A percentile compares a stretch with the other conserved stretches of the same genome.
phyloP scores from a whole-genome alignment of 495 filamentous ascomycete species.

The Penicillium cosmopolitanum region DNA sequence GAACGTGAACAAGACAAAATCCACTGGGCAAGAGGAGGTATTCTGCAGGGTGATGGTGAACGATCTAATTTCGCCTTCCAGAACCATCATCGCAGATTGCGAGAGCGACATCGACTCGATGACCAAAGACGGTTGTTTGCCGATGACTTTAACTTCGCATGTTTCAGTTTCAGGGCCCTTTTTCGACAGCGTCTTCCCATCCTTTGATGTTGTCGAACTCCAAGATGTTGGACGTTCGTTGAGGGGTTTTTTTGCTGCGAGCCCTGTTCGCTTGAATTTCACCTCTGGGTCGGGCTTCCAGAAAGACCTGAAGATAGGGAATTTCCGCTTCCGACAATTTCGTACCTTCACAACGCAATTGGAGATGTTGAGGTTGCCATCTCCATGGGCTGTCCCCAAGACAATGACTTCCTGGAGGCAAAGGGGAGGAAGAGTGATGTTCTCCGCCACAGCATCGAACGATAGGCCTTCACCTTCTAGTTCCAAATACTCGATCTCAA shows the following conservation, averaged over 20 bases:
- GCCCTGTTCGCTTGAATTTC: constrained; percentile 76
- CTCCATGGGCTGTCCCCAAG: constrained; percentile 63
- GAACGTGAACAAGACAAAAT: constrained; percentile 84
- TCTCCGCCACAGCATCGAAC: constrained; percentile 67
- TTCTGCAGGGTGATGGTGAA: constrained; percentile 86
- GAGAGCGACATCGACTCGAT: constrained; percentile 77
- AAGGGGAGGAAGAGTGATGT: constrained; percentile 73
- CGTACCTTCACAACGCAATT: constrained; percentile 80
- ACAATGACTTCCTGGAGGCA: constrained; percentile 78
- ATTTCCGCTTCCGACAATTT: constrained; percentile 78
- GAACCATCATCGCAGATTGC: constrained; percentile 86
- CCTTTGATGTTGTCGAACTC: constrained; percentile 52
- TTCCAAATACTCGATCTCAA: constrained; percentile 82
- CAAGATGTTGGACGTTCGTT: constrained; percentile 58
- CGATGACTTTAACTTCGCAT: constrained; percentile 69
- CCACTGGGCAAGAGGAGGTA: constrained; percentile 72
- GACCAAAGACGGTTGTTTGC: constrained; percentile 73
- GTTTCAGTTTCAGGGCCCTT: constrained; percentile 39
- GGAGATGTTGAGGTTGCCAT: constrained; percentile 71
- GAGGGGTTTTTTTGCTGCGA: constrained; percentile 60
- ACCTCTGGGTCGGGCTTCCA: constrained; percentile 72
- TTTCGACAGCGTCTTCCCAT: constrained; percentile 42
- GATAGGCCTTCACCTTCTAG: constrained; percentile 71
- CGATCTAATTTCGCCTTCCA: constrained; percentile 79
- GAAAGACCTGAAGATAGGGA: constrained; percentile 77